Evolutionary conservation across 371 early-diverging fungal species (phyloP), one percentile per base, ranked within the genome.

Genomic region (Rhizomucor miehei): DNA sequence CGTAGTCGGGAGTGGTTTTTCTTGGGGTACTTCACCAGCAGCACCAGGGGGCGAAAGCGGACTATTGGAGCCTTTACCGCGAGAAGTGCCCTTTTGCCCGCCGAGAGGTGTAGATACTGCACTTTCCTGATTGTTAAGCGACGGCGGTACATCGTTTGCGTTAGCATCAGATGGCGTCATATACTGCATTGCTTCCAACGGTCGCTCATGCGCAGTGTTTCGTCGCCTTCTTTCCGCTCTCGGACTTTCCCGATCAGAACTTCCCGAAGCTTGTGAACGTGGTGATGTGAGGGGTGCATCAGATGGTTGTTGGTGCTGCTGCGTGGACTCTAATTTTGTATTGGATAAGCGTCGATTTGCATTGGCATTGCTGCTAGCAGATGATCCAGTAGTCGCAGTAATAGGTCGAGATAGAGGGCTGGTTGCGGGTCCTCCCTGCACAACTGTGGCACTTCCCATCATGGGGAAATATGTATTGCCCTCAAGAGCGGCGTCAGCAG

Each of bases 381-480:
- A 29, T 29, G 29, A 29, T 29, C 29, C 29, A 8, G 8, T 29
- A 29, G 29, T 8, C 3, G 29, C 29, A 29, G 29, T 8, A 29
- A 29, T 8, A 29, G 29, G 29, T 8, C 29, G 29, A 3, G 29
- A 29, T 29, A 29, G 8, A 29, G 29, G 29, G 29, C 29, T 29
- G 3, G 29, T 29, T 29, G 29, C 29, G 8, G 29, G 29, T 8
- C 29, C 29, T 29, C 29, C 29, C 8, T 29, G 29, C 29, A 29
- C 29, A 29, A 8, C 11, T 25, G 37, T 8, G 8, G 51, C 19
- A 53, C 34, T 45, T 13, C 54, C 54, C 14, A 53, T 43, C 54
- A 53, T 53, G 17, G 54, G 43, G 29, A 55, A 60, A 21, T 60
- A 60, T 19, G 49, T 54, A 3, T 41, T 36, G 0, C 56, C 51